A percentile compares a stretch with the other conserved stretches of the same genome.
Evolutionary conservation across 768 basidiomycete species (phyloP).

Genomic region (Suillus alpinus): DNA sequence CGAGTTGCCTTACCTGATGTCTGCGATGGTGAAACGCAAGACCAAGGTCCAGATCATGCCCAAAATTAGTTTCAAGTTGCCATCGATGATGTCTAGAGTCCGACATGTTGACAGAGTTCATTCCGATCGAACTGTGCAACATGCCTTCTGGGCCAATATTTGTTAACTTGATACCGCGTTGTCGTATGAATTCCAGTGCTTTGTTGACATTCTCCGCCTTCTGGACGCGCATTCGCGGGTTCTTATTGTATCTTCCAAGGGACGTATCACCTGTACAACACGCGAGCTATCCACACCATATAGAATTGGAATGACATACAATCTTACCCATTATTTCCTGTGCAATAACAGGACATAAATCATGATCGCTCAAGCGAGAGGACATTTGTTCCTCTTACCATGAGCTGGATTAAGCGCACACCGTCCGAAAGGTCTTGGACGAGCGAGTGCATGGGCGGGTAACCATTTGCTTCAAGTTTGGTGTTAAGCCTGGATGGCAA

Average conservation of each 20-base stretch:
- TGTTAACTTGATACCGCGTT: conserved; percentile 90
- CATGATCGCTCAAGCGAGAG: conserved; percentile 5
- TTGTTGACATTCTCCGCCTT: conserved; percentile 98
- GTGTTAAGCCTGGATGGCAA: conserved; percentile 81
- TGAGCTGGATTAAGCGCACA: conserved; percentile 91
- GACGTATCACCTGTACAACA: conserved; percentile 68
- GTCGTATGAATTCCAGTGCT: conserved; percentile 93
- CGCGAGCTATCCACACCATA: background rate
- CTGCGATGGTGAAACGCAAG: conserved; percentile 95
- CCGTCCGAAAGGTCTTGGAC: conserved; percentile 93
- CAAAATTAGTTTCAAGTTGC: conserved; percentile 97
- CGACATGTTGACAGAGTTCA: conserved; percentile 7
- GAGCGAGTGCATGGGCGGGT: conserved; percentile 86
- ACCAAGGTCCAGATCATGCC: conserved; percentile 99
- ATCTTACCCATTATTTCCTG: conserved; percentile 94
- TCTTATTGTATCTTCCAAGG: conserved; percentile 92
- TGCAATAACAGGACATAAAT: conserved; percentile 1
- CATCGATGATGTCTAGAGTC: conserved; percentile 91
- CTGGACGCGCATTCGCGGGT: conserved; percentile 89
- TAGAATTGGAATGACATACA: conserved; percentile 3
- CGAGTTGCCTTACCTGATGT: conserved; percentile 74
- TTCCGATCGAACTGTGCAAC: conserved; percentile 3
- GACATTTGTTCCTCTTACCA: conserved; percentile 48
- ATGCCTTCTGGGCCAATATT: conserved; percentile 96
- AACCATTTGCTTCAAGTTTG: conserved; percentile 81